Percentiles rank a stretch among this genome's conserved stretches.
phyloP scores from a whole-genome alignment of 2,329 filamentous ascomycete species.

The Aspergillus sclerotialis region DNA sequence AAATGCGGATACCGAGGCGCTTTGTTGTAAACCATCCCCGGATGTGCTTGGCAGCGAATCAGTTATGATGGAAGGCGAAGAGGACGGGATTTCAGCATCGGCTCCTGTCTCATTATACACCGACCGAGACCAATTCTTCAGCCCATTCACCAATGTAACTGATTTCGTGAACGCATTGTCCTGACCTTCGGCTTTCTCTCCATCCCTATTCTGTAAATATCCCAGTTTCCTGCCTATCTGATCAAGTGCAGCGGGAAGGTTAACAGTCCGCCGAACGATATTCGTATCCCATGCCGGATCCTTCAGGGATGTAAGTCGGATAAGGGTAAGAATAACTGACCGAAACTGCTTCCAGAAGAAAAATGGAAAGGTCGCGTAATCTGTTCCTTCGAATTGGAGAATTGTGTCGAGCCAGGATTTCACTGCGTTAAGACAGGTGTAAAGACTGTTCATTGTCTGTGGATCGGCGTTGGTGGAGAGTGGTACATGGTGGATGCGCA shows the following conservation, averaged over 20 bases:
- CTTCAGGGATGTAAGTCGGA: conserved; percentile 16
- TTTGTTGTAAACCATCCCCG: background rate
- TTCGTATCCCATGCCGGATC: conserved; percentile 20
- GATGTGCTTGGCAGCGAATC: too few relatives aligned
- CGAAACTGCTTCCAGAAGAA: conserved; percentile 18
- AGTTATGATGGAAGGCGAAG: too few relatives aligned
- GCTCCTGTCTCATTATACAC: background rate
- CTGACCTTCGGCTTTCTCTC: too few relatives aligned
- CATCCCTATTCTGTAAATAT: background rate
- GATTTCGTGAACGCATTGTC: background rate
- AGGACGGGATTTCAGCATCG: too few relatives aligned
- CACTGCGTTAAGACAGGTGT: conserved; percentile 12
- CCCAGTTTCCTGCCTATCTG: conserved; percentile 5
- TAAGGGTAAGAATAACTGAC: conserved; percentile 13
- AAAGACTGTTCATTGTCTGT: conserved; percentile 15
- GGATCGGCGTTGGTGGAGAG: conserved; percentile 14
- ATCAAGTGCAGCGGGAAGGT: conserved; percentile 17
- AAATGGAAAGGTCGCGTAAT: conserved; percentile 13
- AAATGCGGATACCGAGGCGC: too few relatives aligned
- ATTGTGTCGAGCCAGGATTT: conserved; percentile 17
- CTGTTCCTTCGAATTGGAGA: conserved; percentile 7
- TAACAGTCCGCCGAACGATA: conserved; percentile 17
- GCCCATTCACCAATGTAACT: background rate
- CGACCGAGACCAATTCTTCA: background rate
- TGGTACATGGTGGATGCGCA: conserved; percentile 3